Evolutionary conservation across 768 basidiomycete species (phyloP).

Genomic region (Epithele typhae): DNA sequence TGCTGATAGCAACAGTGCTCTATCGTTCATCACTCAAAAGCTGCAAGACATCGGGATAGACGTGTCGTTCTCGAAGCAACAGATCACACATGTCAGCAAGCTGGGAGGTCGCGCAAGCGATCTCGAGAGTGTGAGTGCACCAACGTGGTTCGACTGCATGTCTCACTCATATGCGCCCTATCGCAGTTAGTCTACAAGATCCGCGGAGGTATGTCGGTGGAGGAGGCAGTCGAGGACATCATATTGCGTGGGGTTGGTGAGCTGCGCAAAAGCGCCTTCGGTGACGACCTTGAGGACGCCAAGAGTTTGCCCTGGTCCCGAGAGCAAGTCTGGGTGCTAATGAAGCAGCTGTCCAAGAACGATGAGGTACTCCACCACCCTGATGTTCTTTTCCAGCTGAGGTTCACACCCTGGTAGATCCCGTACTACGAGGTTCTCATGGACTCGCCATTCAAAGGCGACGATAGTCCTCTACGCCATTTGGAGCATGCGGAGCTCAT

Average conservation of each 20-base stretch:
- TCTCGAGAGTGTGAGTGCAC: slow-evolving; percentile 70
- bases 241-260: slow-evolving; percentile 75
- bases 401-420: slow-evolving; percentile 40
- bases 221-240: slow-evolving; percentile 89
- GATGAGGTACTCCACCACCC: slow-evolving; percentile 41
- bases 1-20: slow-evolving; percentile 74
- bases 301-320: slow-evolving; percentile 79
- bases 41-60: slow-evolving; percentile 54
- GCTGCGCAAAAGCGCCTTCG: slow-evolving; percentile 87
- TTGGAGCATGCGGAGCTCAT: slow-evolving; percentile 93
- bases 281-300: slow-evolving; percentile 87
- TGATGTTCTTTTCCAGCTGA: neutral
- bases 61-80: slow-evolving; percentile 48
- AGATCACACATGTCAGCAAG: slow-evolving; percentile 57
- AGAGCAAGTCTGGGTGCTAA: slow-evolving; percentile 83
- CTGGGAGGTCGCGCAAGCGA: slow-evolving; percentile 92
- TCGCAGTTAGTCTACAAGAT: slow-evolving; percentile 81
- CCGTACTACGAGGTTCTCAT: slow-evolving; percentile 79
- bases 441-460: slow-evolving; percentile 89
- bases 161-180: neutral
- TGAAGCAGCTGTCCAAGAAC: slow-evolving; percentile 65
- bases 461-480: slow-evolving; percentile 71
- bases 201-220: slow-evolving; percentile 61
- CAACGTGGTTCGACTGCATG: neutral
- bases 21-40: slow-evolving; percentile 80